Base-by-base conservation (phyloP, 441 rosid species). In the Arabidopsis lyrata region DNA sequence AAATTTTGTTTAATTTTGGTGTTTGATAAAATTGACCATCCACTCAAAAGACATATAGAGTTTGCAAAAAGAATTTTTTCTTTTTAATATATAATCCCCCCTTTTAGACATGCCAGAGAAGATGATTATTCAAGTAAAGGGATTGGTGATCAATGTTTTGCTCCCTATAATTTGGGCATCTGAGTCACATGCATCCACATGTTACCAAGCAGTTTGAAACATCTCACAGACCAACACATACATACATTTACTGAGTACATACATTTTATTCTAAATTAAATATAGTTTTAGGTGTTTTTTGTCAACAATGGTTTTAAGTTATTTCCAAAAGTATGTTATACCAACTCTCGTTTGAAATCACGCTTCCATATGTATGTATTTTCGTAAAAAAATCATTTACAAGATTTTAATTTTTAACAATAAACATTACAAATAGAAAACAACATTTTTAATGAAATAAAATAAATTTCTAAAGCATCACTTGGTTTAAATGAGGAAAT, bases 101-200 rank as follows among this genome's bases (percentile, higher is more conserved):
- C n/a, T 69, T 69, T 68, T 35, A 18, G 35, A 58, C 22, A 15
- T 58, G 74, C 58, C 74, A 55, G 64, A 68, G 48, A 36, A 49
- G 39, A 71, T 49, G 13, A 61, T 60, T 60, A 50, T 29, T 60
- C 50, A 61, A 44, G 27, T 71, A 38, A 47, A 71, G 18, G 15
- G 54, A 38, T 31, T 22, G 44, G 44, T 50, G 56, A 50, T 14
- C 38, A 24, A n/a, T 35, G 38, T 52, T 27, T 39, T 62, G 62
- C 34, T 18, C 68, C 61, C 18, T 72, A 41, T 16, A 39, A 52
- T 52, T 61, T 39, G 34, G 62, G 53, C 74, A 47, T 69, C 27
- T 58, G 63, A 68, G 64, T 41, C 58, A 47, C 74, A 69, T 69
- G 57, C 36, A 68, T 27, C 63, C 38, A 22, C 74, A 69, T 69